Evolutionary conservation across 1,284 basidiomycete genomes (phyloP).

Genomic region (Sphaerobolus stellatus): DNA sequence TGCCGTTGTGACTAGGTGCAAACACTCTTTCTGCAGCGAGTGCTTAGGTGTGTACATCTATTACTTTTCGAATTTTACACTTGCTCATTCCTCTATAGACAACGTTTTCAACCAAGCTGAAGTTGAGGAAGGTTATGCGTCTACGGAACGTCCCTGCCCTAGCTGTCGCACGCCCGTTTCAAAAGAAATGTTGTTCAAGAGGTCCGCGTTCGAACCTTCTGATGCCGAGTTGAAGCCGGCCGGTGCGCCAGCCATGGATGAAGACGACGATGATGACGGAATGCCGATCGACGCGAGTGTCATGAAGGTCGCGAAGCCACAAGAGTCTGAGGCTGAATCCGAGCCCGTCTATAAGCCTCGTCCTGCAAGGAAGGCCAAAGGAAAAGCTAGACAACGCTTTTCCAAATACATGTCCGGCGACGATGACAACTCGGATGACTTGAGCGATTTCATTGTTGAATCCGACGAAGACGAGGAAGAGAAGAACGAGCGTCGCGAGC

Average conservation of each 20-base stretch:
- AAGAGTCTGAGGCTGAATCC: slow-evolving; percentile 4
- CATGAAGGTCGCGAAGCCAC: slow-evolving; percentile 1
- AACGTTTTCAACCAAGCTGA: slow-evolving; percentile 39
- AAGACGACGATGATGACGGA: slow-evolving; percentile 23
- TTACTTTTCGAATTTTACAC: slow-evolving; percentile 11
- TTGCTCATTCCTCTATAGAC: slow-evolving; percentile 26
- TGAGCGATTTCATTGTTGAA: slow-evolving; percentile 55
- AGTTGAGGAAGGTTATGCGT: slow-evolving; percentile 31
- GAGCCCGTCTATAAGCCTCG: slow-evolving; percentile 15
- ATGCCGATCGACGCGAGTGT: slow-evolving; percentile 12
- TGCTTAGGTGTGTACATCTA: slow-evolving; percentile 43
- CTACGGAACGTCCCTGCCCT: slow-evolving; percentile 50
- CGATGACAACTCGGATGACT: slow-evolving; percentile 38
- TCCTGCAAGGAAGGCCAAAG: slow-evolving; percentile 18
- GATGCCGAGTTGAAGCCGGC: slow-evolving; percentile 39
- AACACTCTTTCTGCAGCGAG: slow-evolving; percentile 51
- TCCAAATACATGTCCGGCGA: slow-evolving; percentile 25
- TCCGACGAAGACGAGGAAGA: slow-evolving; percentile 47
- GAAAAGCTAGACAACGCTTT: slow-evolving; percentile 18
- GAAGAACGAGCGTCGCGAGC: slow-evolving; percentile 38
- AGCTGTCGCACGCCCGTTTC: slow-evolving; percentile 46
- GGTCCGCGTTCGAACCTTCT: slow-evolving; percentile 49
- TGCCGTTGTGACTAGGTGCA: slow-evolving; percentile 48
- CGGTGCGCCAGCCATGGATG: neutral
- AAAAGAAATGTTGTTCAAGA: slow-evolving; percentile 43